A percentile compares a stretch with the other conserved stretches of the same genome.
Evolutionary conservation across 1,284 basidiomycete species (phyloP).

Genomic region (Fomitopsis palustris): DNA sequence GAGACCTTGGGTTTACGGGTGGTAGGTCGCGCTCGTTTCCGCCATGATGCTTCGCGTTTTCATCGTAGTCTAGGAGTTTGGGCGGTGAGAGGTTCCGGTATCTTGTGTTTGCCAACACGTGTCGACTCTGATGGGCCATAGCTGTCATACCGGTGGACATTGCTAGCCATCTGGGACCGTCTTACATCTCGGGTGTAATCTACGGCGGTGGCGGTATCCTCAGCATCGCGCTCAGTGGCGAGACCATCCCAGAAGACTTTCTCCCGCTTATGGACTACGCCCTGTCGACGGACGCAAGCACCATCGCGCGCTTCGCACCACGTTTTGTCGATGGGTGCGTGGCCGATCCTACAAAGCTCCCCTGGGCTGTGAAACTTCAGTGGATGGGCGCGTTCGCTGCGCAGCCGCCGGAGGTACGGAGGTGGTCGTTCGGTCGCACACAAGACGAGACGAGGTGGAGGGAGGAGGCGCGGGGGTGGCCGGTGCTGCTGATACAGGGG

Average conservation of each 20-base stretch:
- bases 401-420: conserved; percentile 29
- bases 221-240: conserved; percentile 17
- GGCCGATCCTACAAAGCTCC: conserved; percentile 19
- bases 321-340: conserved; percentile 33
- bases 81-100: conserved; percentile 33
- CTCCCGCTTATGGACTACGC: conserved; percentile 23
- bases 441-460: conserved; percentile 32
- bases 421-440: conserved; percentile 25
- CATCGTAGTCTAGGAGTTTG: conserved; percentile 39
- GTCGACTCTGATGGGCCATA: conserved; percentile 5
- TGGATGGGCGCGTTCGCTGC: conserved; percentile 33
- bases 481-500: conserved; percentile 30
- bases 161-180: conserved; percentile 29
- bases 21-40: conserved; percentile 23
- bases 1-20: conserved; percentile 35
- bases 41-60: background rate
- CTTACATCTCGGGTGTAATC: conserved; percentile 34
- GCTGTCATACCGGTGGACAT: conserved; percentile 35
- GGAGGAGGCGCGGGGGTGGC: conserved; percentile 25
- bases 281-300: conserved; percentile 25
- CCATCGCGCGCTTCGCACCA: conserved; percentile 25
- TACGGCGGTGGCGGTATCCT: conserved; percentile 29
- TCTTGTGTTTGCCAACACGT: no score
- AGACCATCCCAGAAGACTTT: conserved; percentile 32
- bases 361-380: conserved; percentile 27